A percentile compares a stretch with the other conserved stretches of the same genome.
phyloP scores from a whole-genome alignment of 2,329 filamentous ascomycete species.

The Neonectria ditissima region DNA sequence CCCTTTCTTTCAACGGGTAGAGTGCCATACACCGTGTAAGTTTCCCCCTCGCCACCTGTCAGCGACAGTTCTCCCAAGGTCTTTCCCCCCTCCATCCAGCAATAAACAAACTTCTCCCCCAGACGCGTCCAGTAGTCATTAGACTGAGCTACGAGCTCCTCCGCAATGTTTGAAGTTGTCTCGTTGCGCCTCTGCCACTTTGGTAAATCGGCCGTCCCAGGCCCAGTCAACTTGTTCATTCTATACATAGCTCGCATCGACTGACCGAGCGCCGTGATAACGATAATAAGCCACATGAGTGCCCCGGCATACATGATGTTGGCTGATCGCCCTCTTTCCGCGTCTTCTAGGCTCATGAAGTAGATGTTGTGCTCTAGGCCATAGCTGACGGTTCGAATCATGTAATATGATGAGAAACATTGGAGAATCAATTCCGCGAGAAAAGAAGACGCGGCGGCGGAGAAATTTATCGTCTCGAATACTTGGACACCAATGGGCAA shows the following conservation, averaged over 20 bases:
- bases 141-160: neutral
- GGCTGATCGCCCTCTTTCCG: conserved; percentile 2
- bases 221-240: neutral
- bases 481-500: neutral
- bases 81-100: neutral
- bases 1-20: neutral
- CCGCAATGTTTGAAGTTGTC: neutral
- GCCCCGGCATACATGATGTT: conserved; percentile 24
- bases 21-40: conserved; percentile 3
- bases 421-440: conserved; percentile 20
- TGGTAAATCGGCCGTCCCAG: neutral
- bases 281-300: conserved; percentile 13
- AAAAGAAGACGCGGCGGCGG: conserved; percentile 9
- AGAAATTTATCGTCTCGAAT: neutral
- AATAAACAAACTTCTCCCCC: neutral
- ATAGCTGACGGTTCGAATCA: conserved; percentile 4
- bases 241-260: neutral
- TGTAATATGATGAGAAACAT: conserved; percentile 3
- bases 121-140: neutral
- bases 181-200: neutral
- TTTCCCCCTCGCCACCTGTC: neutral
- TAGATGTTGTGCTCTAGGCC: conserved; percentile 20
- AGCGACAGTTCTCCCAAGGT: neutral
- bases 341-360: neutral
- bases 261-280: neutral